phyloP scores from a whole-genome alignment of 2,329 filamentous ascomycete species.

The Colletotrichum siamense region DNA sequence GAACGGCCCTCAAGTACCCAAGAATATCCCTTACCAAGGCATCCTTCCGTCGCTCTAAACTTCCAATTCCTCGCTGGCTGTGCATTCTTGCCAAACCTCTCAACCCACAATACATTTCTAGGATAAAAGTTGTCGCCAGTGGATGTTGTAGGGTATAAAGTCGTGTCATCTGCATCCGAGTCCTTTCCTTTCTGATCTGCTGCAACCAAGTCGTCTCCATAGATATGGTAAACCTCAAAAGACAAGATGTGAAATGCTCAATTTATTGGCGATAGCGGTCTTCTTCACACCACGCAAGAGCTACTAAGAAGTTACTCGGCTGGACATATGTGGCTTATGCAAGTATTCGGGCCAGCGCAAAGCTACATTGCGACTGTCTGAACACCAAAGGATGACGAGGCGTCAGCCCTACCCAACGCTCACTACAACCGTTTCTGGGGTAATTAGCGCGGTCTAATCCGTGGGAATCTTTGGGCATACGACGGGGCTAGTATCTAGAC shows the following conservation, averaged over 20 bases:
- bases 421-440: neutral
- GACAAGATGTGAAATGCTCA: rapidly evolving
- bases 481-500: neutral
- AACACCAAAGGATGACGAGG: neutral
- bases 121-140: rapidly evolving
- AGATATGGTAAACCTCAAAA: too few species aligned
- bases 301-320: neutral
- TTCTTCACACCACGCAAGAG: neutral
- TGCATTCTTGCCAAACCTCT: neutral
- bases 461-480: neutral
- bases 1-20: rapidly evolving
- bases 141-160: neutral
- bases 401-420: neutral
- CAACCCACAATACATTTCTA: rapidly evolving
- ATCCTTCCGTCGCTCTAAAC: neutral
- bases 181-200: neutral
- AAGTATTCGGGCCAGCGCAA: neutral
- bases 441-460: neutral
- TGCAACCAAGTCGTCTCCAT: neutral
- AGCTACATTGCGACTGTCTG: neutral
- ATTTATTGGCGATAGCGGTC: neutral
- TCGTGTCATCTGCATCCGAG: neutral
- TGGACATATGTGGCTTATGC: neutral
- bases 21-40: neutral
- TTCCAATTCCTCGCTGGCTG: neutral